phyloP scores from a whole-genome alignment of 306 rosid species.

The Casuarina cunninghamiana region DNA sequence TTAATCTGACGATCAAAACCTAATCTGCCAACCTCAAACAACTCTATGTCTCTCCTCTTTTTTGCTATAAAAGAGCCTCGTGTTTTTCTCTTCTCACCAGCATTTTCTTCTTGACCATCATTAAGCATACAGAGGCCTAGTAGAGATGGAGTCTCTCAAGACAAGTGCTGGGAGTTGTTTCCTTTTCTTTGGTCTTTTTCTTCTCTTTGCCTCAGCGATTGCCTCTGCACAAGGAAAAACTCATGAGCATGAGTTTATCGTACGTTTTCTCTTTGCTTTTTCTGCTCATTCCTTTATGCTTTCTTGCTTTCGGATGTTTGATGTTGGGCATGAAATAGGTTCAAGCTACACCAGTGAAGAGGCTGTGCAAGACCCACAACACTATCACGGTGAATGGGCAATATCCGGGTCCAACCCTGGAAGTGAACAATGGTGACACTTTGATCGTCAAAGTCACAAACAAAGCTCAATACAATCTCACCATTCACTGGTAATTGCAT shows the following conservation, averaged over 20 bases:
- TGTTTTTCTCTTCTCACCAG: constrained; percentile 22
- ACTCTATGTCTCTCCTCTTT: constrained; percentile 32
- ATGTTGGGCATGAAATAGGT: constrained; percentile 40
- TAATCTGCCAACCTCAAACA: constrained; percentile 57
- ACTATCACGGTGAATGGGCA: constrained; percentile 86
- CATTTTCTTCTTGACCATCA: background rate
- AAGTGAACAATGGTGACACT: constrained; percentile 81
- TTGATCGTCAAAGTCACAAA: constrained; percentile 70
- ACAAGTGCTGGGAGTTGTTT: constrained; percentile 23
- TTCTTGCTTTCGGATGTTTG: background rate
- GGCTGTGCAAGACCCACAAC: constrained; percentile 94
- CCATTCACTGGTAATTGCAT: constrained; percentile 74
- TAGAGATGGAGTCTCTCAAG: constrained; percentile 39
- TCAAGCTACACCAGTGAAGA: constrained; percentile 93
- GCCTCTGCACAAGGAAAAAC: constrained; percentile 52
- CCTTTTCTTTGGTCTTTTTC: constrained; percentile 40
- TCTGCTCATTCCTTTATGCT: background rate
- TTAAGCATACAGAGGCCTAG: constrained; percentile 1
- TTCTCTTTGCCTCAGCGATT: constrained; percentile 55
- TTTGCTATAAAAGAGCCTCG: constrained; percentile 42
- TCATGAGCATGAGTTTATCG: constrained; percentile 78
- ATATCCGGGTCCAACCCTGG: constrained; percentile 89
- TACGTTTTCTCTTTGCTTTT: constrained; percentile 36
- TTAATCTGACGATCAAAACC: constrained; percentile 55
- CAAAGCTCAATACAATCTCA: constrained; percentile 80